Conservation (phyloP, 1,284 basidiomycete species). For the Microbotryum violaceum region DNA sequence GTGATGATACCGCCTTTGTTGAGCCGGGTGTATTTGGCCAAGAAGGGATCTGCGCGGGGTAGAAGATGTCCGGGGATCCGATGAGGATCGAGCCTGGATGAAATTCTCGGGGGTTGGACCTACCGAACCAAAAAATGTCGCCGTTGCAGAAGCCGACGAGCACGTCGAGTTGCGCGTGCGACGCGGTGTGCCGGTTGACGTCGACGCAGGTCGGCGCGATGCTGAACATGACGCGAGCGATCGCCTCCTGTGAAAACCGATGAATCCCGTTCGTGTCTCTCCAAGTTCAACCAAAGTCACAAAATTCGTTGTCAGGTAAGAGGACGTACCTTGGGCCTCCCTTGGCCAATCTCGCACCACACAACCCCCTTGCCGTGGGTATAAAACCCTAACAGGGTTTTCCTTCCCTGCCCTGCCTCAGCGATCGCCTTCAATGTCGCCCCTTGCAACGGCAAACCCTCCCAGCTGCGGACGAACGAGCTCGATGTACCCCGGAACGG, state of each 20-base stretch:
- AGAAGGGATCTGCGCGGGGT: slow-evolving; percentile 62
- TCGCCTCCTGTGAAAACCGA: slow-evolving; percentile 57
- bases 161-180: slow-evolving; percentile 71
- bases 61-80: background rate
- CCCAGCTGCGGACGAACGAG: slow-evolving; percentile 28
- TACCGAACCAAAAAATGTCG: slow-evolving; percentile 86
- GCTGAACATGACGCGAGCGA: slow-evolving; percentile 76
- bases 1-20: slow-evolving; percentile 85
- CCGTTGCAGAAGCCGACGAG: slow-evolving; percentile 88
- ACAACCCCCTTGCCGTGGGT: slow-evolving; percentile 18
- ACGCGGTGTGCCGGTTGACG: slow-evolving; percentile 69
- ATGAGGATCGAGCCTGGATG: background rate
- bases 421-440: slow-evolving; percentile 11
- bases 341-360: slow-evolving; percentile 17
- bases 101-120: slow-evolving; percentile 30
- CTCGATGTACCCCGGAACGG: slow-evolving; percentile 21
- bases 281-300: too few relatives aligned
- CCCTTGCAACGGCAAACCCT: slow-evolving; percentile 23
- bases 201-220: slow-evolving; percentile 80
- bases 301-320: too few relatives aligned
- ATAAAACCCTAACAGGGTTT: slow-evolving; percentile 25
- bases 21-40: slow-evolving; percentile 73
- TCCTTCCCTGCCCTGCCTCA: slow-evolving; percentile 19
- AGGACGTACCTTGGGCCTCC: slow-evolving; percentile 17
- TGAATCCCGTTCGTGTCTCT: too few relatives aligned